phyloP scores from a whole-genome alignment of 1,284 basidiomycete genomes.

The Ustilago curta region DNA sequence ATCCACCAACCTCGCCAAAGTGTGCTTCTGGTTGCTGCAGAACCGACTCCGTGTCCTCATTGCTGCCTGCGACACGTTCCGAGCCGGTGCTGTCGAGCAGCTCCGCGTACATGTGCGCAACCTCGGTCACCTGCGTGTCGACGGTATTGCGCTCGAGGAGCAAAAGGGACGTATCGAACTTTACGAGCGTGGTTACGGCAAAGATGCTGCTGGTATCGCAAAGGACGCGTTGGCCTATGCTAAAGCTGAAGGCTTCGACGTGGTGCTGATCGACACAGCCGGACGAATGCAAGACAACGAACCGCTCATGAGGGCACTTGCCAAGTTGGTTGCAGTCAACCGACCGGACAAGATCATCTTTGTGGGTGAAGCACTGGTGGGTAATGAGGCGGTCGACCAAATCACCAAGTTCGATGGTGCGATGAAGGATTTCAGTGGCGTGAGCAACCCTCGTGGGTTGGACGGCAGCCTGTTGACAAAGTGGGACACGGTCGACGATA shows the following conservation, averaged over 20 bases:
- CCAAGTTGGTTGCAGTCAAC: slow-evolving; percentile 67
- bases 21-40: slow-evolving; percentile 98
- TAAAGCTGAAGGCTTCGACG: slow-evolving; percentile 61
- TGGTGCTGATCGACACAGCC: slow-evolving; percentile 68
- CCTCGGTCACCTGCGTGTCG: slow-evolving; percentile 79
- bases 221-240: slow-evolving; percentile 82
- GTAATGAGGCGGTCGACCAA: slow-evolving; percentile 69
- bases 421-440: slow-evolving; percentile 67
- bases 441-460: slow-evolving; percentile 63
- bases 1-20: slow-evolving; percentile 96
- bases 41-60: slow-evolving; percentile 93
- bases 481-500: slow-evolving; percentile 68
- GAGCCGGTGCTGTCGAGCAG: slow-evolving; percentile 98
- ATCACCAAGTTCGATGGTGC: slow-evolving; percentile 66
- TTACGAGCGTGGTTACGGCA: slow-evolving; percentile 96
- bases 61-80: slow-evolving; percentile 98
- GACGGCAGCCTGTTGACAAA: slow-evolving; percentile 69
- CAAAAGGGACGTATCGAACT: slow-evolving; percentile 86
- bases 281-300: slow-evolving; percentile 70
- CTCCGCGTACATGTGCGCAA: slow-evolving; percentile 96
- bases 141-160: slow-evolving; percentile 52
- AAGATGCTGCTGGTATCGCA: slow-evolving; percentile 96
- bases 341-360: slow-evolving; percentile 68
- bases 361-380: slow-evolving; percentile 69
- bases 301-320: slow-evolving; percentile 67